These are phyloP conservation scores for Mitragyna speciosa DNA, from an alignment of 257 asterid genomes.

Conservation along the genomic window DNA sequence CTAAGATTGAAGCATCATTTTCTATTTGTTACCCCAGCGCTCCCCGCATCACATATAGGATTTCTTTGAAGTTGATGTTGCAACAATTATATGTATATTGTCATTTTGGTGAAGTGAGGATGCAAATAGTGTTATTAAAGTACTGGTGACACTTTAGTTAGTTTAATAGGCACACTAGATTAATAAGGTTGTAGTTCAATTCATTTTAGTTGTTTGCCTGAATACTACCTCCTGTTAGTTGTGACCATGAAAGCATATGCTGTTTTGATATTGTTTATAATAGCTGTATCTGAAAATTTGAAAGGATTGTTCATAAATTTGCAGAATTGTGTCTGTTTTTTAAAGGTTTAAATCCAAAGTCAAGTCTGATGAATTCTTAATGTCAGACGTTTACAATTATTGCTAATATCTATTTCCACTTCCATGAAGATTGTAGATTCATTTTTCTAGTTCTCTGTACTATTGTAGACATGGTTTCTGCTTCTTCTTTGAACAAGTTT, in stretches of 20 bases:
- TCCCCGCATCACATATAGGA: too few species aligned
- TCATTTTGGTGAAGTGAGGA: slow-evolving; percentile 3
- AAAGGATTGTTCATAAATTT: neutral
- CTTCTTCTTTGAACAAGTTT: too few species aligned
- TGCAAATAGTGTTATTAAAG: neutral
- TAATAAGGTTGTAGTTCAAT: neutral
- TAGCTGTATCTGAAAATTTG: neutral
- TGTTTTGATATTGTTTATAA: neutral
- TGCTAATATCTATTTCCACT: too few species aligned
- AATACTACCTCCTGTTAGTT: neutral
- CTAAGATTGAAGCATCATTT: neutral
- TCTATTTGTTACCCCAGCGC: neutral
- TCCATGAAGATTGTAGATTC: too few species aligned
- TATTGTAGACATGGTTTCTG: too few species aligned
- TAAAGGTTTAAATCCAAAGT: too few species aligned
- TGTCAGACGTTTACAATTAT: too few species aligned
- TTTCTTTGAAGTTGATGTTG: neutral
- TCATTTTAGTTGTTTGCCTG: neutral
- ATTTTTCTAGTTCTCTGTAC: too few species aligned
- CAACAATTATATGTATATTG: neutral
- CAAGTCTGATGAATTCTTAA: too few species aligned
- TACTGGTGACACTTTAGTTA: neutral
- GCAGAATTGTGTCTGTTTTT: neutral
- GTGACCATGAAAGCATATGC: neutral
- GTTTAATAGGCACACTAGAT: neutral